Base-by-base conservation (phyloP, 345 rosid genomes). In the Gynandropsis gynandra region DNA sequence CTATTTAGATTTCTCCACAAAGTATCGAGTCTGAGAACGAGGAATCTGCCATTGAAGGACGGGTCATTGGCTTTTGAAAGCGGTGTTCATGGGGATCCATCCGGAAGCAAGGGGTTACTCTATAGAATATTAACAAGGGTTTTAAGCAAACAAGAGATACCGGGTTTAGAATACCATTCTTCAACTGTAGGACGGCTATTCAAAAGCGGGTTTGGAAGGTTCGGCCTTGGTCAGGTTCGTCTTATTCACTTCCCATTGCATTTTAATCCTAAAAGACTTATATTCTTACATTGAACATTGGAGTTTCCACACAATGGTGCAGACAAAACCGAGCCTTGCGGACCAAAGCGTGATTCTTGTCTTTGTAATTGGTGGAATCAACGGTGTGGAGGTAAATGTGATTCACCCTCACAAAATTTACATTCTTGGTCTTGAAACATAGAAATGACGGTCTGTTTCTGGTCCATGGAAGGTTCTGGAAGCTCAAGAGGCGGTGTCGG, bases 181-280 rank as follows among this genome's bases (percentile, higher is more conserved):
- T 87, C 98, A 32, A 71, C 98, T 1, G 96, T 90, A 2, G 98
- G 98, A 10, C 72, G 98, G 46, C 82, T 90, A 59, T 80, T 90
- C 64, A 90, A 90, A 78, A 90, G 95, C 50, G 96, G 98, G 5
- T 87, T 90, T 50, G 96, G 96, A 61, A 79, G 98, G 72, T 82
- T 90, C 70, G 98, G 97, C 59, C 84, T 90, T 49, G 93, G 95
- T 47, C 96, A 87, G 92, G 98, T 77, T 55, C 61, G 71, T 52
- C 36, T 36, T 27, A n/a, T 33, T 38, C 7, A 29, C 18, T 20
- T 16, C 9, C 10, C 36, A 29, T 34, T 10, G 48, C 41, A 50
- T 43, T 4, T 7, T 46, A n/a, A n/a, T n/a, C n/a, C n/a, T n/a
- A n/a, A n/a, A n/a, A n/a, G n/a, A n/a, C n/a, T n/a, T n/a, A n/a